A percentile compares a stretch with the other conserved stretches of the same genome.
phyloP scores from a whole-genome alignment of 306 rosid genomes.

The Glycine soja region DNA sequence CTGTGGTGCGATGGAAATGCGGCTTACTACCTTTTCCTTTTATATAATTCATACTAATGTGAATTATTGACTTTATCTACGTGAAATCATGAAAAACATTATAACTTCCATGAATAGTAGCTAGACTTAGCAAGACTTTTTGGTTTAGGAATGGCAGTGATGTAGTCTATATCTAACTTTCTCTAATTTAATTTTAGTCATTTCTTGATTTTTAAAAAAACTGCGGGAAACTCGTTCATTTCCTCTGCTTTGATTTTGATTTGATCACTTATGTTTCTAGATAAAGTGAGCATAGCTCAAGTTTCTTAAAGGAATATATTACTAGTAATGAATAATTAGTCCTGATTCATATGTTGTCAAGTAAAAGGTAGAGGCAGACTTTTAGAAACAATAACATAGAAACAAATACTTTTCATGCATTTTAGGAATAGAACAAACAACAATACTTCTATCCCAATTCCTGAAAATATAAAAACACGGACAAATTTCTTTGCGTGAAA shows the following conservation, averaged over 20 bases:
- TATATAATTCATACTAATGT: not conserved
- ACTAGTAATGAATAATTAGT: not conserved
- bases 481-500: conserved; percentile 30
- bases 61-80: not conserved
- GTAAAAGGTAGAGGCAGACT: not conserved
- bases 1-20: not conserved
- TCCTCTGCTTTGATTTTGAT: not conserved
- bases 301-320: too few relatives aligned
- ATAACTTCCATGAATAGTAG: too few relatives aligned
- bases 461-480: not conserved
- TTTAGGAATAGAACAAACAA: too few relatives aligned
- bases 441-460: too few relatives aligned
- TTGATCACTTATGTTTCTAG: conserved; percentile 11
- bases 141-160: not conserved
- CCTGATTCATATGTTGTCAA: too few relatives aligned
- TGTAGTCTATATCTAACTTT: not conserved
- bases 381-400: not conserved
- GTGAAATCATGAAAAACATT: too few relatives aligned
- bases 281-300: not conserved
- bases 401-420: too few relatives aligned
- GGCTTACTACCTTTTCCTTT: not conserved
- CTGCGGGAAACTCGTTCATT: not conserved
- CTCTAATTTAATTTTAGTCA: conserved; percentile 19
- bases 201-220: not conserved
- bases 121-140: not conserved